These are phyloP conservation scores for Balamuthia mandrillaris DNA, from an alignment of 208 protist genomes.

Conservation along the genomic window DNA sequence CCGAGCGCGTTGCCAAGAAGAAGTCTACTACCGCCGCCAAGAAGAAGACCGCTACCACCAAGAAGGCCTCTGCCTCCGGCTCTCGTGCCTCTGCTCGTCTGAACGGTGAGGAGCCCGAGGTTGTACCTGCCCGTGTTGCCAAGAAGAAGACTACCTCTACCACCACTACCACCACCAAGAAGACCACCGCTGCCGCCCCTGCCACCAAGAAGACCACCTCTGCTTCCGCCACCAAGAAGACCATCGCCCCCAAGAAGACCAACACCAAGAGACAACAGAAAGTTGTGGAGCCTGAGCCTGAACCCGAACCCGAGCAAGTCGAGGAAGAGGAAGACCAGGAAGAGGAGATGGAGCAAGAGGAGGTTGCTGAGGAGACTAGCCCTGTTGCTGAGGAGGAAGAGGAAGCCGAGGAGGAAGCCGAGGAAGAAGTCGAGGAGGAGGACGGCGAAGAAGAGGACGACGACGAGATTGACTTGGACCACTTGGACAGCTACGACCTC, in stretches of 20 bases:
- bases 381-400: no score
- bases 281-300: not conserved
- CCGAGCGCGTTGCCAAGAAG: not conserved
- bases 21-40: not conserved
- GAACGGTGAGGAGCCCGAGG: no score
- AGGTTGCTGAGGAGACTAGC: not conserved
- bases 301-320: not conserved
- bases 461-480: slow-evolving; percentile 26
- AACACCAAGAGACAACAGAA: no score
- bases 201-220: not conserved
- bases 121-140: no score
- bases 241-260: no score
- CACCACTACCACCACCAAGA: not conserved
- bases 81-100: no score
- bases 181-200: not conserved
- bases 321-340: no score
- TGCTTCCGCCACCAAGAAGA: no score
- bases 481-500: not conserved
- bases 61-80: no score
- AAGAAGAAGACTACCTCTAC: not conserved
- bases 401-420: not conserved
- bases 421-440: not conserved
- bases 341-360: not conserved
- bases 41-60: no score
- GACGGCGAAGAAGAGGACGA: not conserved